Evolutionary conservation across 805 yeast species (phyloP), one percentile per base, ranked within the genome.

Genomic region (Suhomyces kilbournensis): DNA sequence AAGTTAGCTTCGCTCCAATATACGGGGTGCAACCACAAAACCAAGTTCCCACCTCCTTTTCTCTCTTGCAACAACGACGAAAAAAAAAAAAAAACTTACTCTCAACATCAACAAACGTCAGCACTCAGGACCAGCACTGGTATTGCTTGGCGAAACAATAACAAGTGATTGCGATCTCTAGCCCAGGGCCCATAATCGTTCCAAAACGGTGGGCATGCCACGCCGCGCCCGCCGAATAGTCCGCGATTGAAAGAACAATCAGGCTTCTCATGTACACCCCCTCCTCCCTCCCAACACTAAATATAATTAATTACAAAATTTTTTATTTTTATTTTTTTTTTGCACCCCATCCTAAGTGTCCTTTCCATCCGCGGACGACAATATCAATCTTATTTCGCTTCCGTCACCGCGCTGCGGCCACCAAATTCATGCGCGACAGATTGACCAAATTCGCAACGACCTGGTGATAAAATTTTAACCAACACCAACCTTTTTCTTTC

Each of bases 371-470:
- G 43, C 43, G 48, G 48, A 15, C 48, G 45, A 42, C 39, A 20
- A 45, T 30, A 32, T 45, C 48, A 19, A 45, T 45, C 48, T n/a
- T 9, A 19, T n/a, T 20, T 46, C 48, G 48, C 48, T 46, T 46
- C 48, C 43, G 48, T 34, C 48, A 46, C 48, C 38, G 48, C 43
- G 28, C 48, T 46, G 43, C 48, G 43, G 32, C 43, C 23, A 19
- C 26, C 42, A 23, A 45, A 15, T 38, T 23, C 35, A 28, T 30
- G 23, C 48, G 48, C 48, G 48, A 45, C 40, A 19, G 40, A 15
- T 42, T 45, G 28, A 22, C 48, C 48, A 23, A n/a, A 45, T 22
- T 32, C 28, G 48, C 48, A 34, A 30, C 48, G 48, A 20, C 40
- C 40, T 14, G 25, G 20, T 15, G 25, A 28, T 26, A 45, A 45